Conservation (phyloP, 2,329 filamentous ascomycete genomes). For the Trichophyton schoenleinii region DNA sequence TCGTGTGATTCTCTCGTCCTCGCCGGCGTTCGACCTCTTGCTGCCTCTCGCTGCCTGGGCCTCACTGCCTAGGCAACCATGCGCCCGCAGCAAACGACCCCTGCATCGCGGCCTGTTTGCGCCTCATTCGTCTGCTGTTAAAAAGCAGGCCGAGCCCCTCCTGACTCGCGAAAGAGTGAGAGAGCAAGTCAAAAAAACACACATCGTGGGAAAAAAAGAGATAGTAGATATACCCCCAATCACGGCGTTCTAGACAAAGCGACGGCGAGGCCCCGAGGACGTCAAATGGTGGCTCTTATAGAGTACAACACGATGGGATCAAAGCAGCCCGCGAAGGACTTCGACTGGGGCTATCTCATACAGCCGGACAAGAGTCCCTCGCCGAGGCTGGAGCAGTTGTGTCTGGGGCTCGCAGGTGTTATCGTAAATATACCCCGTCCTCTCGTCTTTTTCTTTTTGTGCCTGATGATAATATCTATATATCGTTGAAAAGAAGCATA, state of each 20-base stretch:
- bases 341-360: conserved; percentile 50
- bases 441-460: background rate
- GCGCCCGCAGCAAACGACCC: background rate
- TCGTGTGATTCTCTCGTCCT: background rate
- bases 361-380: conserved; percentile 55
- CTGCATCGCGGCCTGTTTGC: background rate
- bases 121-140: background rate
- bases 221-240: background rate
- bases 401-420: conserved; percentile 54
- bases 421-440: conserved; percentile 43
- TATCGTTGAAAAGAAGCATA: no score
- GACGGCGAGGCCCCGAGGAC: no score
- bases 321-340: conserved; percentile 22
- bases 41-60: background rate
- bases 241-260: no score
- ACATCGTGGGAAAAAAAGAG: background rate
- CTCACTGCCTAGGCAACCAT: background rate
- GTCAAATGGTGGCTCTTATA: conserved; percentile 6
- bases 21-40: background rate
- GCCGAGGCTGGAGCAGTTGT: conserved; percentile 52
- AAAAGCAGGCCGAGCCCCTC: background rate
- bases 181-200: background rate
- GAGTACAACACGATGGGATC: conserved; percentile 16
- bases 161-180: background rate
- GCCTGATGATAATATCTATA: background rate